These are phyloP conservation scores for Striga asiatica DNA, from an alignment of 257 asterid genomes.

Conservation along the genomic window DNA sequence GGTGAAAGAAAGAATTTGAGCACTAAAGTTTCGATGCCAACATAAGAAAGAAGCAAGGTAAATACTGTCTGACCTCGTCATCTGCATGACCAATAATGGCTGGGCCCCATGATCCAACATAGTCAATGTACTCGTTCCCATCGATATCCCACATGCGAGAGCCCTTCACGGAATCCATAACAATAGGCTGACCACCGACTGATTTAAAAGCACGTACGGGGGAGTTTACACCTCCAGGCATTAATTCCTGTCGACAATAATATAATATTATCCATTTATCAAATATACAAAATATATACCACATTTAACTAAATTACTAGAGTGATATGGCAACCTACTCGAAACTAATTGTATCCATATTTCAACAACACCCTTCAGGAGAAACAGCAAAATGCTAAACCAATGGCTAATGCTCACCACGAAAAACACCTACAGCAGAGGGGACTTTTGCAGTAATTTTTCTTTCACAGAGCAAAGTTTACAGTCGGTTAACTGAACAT, in stretches of 20 bases:
- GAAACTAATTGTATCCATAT: not conserved
- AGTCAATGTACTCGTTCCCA: constrained; percentile 96
- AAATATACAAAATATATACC: not conserved
- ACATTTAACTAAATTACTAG: not conserved
- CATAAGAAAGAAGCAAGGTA: constrained; percentile 1
- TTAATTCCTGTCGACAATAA: constrained; percentile 54
- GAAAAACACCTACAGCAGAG: not conserved
- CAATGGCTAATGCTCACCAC: not conserved
- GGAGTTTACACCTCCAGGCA: constrained; percentile 99
- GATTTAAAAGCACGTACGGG: constrained; percentile 99
- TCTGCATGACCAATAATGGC: constrained; percentile 99
- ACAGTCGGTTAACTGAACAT: too few relatives aligned
- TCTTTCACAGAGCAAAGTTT: not conserved
- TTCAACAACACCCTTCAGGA: not conserved
- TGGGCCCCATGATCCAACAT: constrained; percentile 99
- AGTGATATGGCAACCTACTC: not conserved
- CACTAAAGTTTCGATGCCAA: too few relatives aligned
- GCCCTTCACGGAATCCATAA: constrained; percentile 89
- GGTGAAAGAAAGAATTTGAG: too few relatives aligned
- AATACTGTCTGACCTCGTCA: constrained; percentile 64
- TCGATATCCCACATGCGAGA: constrained; percentile 93
- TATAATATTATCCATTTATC: not conserved
- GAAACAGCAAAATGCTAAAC: not conserved
- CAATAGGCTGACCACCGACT: constrained; percentile 94
- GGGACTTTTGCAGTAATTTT: not conserved